Evolutionary conservation across 2,329 filamentous ascomycete species (phyloP).

Genomic region (Aureobasidium sp.): DNA sequence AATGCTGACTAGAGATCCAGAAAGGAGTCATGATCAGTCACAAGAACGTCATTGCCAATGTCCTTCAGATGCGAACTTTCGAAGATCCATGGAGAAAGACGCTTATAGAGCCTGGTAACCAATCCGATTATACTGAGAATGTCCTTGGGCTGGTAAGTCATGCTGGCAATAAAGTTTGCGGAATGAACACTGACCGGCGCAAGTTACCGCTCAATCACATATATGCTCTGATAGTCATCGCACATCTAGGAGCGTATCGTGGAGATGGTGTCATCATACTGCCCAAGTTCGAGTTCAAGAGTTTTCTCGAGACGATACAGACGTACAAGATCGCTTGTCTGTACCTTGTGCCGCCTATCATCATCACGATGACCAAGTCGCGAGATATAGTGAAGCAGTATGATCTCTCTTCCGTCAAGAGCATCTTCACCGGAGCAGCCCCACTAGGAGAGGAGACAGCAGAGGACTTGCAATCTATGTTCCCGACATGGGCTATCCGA

Average conservation of each 20-base stretch:
- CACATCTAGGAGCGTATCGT: slow-evolving; percentile 57
- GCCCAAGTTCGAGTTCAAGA: slow-evolving; percentile 66
- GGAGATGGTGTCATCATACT: slow-evolving; percentile 69
- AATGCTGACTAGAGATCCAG: slow-evolving; percentile 31
- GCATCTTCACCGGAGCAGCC: slow-evolving; percentile 68
- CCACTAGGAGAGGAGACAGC: slow-evolving; percentile 69
- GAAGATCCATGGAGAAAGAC: slow-evolving; percentile 40
- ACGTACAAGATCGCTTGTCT: slow-evolving; percentile 61
- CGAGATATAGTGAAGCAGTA: slow-evolving; percentile 55
- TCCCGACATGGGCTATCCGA: slow-evolving; percentile 56
- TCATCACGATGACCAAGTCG: slow-evolving; percentile 67
- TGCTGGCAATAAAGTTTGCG: not conserved
- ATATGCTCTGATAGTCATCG: slow-evolving; percentile 67
- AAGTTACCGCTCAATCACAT: slow-evolving; percentile 71
- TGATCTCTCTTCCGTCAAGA: slow-evolving; percentile 61
- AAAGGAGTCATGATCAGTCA: slow-evolving; percentile 84
- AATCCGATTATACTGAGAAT: slow-evolving; percentile 44
- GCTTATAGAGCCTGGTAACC: slow-evolving; percentile 33
- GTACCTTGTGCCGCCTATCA: slow-evolving; percentile 70
- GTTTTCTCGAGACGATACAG: slow-evolving; percentile 58
- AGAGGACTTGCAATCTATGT: slow-evolving; percentile 53
- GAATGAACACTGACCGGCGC: not conserved
- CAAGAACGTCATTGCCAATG: slow-evolving; percentile 70
- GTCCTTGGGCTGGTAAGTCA: slow-evolving; percentile 50
- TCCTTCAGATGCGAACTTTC: slow-evolving; percentile 53